Percentiles rank a stretch among this genome's conserved stretches.
Conservation (phyloP, 768 basidiomycete species). For the Kwoniella dejecticola region DNA sequence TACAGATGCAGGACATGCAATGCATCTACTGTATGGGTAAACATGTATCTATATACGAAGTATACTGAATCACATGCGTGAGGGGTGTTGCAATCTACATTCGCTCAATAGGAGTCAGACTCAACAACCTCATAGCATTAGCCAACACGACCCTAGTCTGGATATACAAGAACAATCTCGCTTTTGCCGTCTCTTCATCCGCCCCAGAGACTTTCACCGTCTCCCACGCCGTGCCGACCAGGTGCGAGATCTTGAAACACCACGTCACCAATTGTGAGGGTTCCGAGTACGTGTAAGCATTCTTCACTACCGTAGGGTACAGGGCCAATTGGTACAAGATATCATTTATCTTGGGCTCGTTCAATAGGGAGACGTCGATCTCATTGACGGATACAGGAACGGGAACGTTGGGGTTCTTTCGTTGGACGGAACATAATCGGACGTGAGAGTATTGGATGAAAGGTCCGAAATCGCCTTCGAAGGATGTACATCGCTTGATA, state of each 20-base stretch:
- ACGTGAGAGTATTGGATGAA: conserved; percentile 98
- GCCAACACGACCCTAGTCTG: conserved; percentile 87
- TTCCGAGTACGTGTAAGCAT: conserved; percentile 80
- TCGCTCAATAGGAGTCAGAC: conserved; percentile 83
- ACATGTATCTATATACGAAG: too few species aligned
- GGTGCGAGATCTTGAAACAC: conserved; percentile 80
- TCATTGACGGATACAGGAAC: conserved; percentile 61
- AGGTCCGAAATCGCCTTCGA: conserved; percentile 79
- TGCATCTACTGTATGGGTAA: too few species aligned
- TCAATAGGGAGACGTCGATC: conserved; percentile 70
- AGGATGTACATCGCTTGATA: conserved; percentile 90
- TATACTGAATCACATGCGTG: too few species aligned
- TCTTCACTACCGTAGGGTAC: conserved; percentile 88
- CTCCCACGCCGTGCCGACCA: conserved; percentile 92
- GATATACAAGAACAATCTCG: conserved; percentile 85
- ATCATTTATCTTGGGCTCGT: conserved; percentile 76
- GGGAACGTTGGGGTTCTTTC: conserved; percentile 84
- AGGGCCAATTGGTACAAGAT: conserved; percentile 81
- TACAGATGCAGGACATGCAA: too few species aligned
- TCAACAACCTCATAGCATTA: conserved; percentile 81
- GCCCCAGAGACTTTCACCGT: conserved; percentile 82
- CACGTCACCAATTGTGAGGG: conserved; percentile 90
- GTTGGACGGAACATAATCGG: conserved; percentile 82
- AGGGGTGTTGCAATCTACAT: conserved; percentile 79
- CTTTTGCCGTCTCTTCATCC: conserved; percentile 71